Evolutionary conservation across 2,329 filamentous ascomycete species (phyloP).

Genomic region (Tolypocladium nubicola): DNA sequence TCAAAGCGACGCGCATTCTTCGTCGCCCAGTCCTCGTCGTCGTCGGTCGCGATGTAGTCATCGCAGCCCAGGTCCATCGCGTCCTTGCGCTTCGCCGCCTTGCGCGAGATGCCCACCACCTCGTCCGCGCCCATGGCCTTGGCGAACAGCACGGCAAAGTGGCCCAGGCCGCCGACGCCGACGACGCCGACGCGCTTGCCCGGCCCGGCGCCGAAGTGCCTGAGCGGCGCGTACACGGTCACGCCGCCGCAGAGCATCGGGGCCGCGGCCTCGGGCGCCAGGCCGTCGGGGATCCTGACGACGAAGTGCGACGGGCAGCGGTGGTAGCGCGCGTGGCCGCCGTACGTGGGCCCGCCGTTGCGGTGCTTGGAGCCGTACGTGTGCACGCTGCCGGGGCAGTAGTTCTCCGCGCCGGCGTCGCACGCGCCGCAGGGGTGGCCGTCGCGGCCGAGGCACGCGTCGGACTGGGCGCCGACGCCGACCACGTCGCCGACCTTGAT

Average conservation of each 20-base stretch:
- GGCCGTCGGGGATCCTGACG: slow-evolving; percentile 32
- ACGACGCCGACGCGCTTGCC: slow-evolving; percentile 58
- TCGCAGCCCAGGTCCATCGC: slow-evolving; percentile 47
- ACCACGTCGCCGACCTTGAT: slow-evolving; percentile 54
- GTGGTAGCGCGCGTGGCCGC: slow-evolving; percentile 33
- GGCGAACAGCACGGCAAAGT: slow-evolving; percentile 59
- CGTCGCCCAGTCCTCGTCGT: slow-evolving; percentile 43
- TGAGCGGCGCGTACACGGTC: slow-evolving; percentile 54
- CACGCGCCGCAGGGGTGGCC: slow-evolving; percentile 28
- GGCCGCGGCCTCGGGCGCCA: slow-evolving; percentile 32
- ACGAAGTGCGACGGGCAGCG: slow-evolving; percentile 33
- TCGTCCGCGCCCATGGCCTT: slow-evolving; percentile 55
- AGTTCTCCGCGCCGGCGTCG: slow-evolving; percentile 26
- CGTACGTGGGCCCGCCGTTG: slow-evolving; percentile 27
- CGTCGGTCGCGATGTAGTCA: slow-evolving; percentile 29
- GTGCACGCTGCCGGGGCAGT: slow-evolving; percentile 30
- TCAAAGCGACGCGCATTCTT: slow-evolving; percentile 42
- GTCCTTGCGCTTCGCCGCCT: slow-evolving; percentile 40
- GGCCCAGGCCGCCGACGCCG: slow-evolving; percentile 57
- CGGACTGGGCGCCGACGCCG: slow-evolving; percentile 50
- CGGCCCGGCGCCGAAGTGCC: slow-evolving; percentile 51
- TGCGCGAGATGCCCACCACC: slow-evolving; percentile 49
- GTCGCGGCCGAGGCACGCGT: slow-evolving; percentile 37
- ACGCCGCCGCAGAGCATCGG: slow-evolving; percentile 64
- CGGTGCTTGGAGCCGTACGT: slow-evolving; percentile 37